Evolutionary conservation across 1,284 basidiomycete genomes (phyloP), one percentile per base, ranked within the genome.

Genomic region (Exobasidium rhododendri): DNA sequence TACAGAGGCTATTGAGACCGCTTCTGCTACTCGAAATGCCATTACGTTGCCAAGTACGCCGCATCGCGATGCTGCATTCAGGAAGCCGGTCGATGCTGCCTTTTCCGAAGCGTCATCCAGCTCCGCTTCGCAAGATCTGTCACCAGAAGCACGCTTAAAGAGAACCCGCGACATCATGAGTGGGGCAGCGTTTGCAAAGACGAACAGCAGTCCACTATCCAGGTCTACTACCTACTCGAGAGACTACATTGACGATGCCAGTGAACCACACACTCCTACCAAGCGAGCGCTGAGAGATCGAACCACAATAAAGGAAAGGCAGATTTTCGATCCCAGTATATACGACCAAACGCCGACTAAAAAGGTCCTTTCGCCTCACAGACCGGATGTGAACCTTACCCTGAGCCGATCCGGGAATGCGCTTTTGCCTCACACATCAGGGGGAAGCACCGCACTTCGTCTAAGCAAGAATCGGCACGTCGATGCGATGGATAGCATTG

Each of bases 101-200:
- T 26, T 28, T 13, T 50, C 47, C 4, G 47, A 20, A 24, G 20
- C 13, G n/a, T 20, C 26, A 26, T 20, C 47, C 7, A 40, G 35
- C 35, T 17, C 35, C 10, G 47, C 47, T 24, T 20, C 47, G 7
- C 47, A 26, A 31, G 47, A 24, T 31, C 47, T 50, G 20, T 50
- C 47, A 31, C 47, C 47, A 24, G 47, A 50, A 20, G 47, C 47
- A 50, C 7, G 22, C 10, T 10, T 31, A 17, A 55, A 55, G 30
- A 20, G 52, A 31, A 29, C 52, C 31, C 52, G 30, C n/a, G 52
- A 55, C 30, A 44, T 55, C 11, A 55, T 30, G 30, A 40, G 32
- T 55, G 52, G 52, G 3, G 30, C 30, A 6, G 20, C 52, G 4
- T 31, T 31, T 6, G 29, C 20, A 26, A 50, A 17, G 13, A 20